Evolutionary conservation across 495 filamentous ascomycete species (phyloP).

Genomic region (Bacidia gigantensis): DNA sequence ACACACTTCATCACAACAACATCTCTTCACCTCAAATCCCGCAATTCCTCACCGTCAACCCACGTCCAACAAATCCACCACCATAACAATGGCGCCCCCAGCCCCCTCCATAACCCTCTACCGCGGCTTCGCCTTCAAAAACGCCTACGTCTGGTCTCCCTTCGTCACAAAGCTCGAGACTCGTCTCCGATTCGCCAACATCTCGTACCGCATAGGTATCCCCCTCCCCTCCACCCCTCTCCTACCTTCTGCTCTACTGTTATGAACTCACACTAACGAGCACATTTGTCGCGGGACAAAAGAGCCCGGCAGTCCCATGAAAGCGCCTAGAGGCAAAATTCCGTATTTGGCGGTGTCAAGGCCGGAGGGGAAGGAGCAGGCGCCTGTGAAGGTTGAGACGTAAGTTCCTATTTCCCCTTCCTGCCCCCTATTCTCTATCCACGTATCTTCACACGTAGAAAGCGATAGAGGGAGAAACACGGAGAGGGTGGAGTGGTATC

Average conservation of each 20-base stretch:
- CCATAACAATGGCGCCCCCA: not conserved
- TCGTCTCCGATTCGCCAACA: slow-evolving; percentile 39
- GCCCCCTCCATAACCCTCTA: slow-evolving; percentile 30
- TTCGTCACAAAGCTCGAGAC: slow-evolving; percentile 53
- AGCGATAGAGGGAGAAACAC: too few species aligned
- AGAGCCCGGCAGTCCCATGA: slow-evolving; percentile 27
- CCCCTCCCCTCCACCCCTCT: too few species aligned
- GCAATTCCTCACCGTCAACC: too few species aligned
- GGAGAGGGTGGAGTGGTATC: too few species aligned
- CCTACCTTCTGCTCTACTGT: too few species aligned
- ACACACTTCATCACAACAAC: too few species aligned
- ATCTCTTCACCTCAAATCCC: too few species aligned
- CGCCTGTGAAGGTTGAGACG: not conserved
- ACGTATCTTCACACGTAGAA: too few species aligned
- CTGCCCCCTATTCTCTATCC: too few species aligned
- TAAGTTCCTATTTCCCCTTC: not conserved
- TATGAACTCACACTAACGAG: too few species aligned
- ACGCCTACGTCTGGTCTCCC: slow-evolving; percentile 44
- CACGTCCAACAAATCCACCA: too few species aligned
- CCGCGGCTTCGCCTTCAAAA: slow-evolving; percentile 33
- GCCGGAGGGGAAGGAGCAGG: slow-evolving; percentile 8
- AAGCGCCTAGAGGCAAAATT: slow-evolving; percentile 44
- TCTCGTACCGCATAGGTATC: slow-evolving; percentile 40
- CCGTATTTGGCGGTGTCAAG: slow-evolving; percentile 33
- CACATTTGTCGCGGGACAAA: too few species aligned